phyloP scores from a whole-genome alignment of 176 grass and related monocot species.

The Cenchrus fungigraminus region DNA sequence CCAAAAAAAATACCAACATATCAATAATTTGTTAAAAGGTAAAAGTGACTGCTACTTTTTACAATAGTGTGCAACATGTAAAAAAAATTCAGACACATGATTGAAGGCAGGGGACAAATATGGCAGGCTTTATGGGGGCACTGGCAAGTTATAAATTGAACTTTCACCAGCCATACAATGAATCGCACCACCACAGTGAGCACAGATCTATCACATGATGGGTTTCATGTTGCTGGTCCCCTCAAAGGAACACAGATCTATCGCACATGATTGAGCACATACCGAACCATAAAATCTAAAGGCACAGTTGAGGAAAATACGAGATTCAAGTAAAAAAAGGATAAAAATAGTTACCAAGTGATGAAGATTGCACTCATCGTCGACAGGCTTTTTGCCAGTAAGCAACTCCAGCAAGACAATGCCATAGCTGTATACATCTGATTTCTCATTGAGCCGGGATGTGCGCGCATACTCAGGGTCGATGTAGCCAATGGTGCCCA shows the following conservation, averaged over 20 bases:
- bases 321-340: background rate
- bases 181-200: slow-evolving; percentile 48
- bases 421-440: slow-evolving; percentile 90
- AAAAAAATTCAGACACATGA: slow-evolving; percentile 43
- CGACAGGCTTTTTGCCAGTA: slow-evolving; percentile 85
- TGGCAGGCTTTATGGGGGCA: slow-evolving; percentile 70
- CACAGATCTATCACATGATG: slow-evolving; percentile 66
- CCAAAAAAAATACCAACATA: background rate
- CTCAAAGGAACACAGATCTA: slow-evolving; percentile 40
- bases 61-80: slow-evolving; percentile 16
- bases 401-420: slow-evolving; percentile 83
- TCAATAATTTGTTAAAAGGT: slow-evolving; percentile 10
- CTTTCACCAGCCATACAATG: slow-evolving; percentile 59
- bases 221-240: slow-evolving; percentile 60
- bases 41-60: background rate
- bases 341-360: slow-evolving; percentile 64
- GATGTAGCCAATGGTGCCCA: slow-evolving; percentile 97
- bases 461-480: slow-evolving; percentile 93
- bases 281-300: slow-evolving; percentile 38
- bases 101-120: slow-evolving; percentile 54
- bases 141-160: slow-evolving; percentile 57
- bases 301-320: slow-evolving; percentile 9
- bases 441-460: slow-evolving; percentile 88
- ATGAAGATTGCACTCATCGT: slow-evolving; percentile 93
- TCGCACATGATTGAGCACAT: slow-evolving; percentile 49